A percentile compares a stretch with the other conserved stretches of the same genome.
Conservation (phyloP, 169 alveolate genomes). For the Theileria equi region DNA sequence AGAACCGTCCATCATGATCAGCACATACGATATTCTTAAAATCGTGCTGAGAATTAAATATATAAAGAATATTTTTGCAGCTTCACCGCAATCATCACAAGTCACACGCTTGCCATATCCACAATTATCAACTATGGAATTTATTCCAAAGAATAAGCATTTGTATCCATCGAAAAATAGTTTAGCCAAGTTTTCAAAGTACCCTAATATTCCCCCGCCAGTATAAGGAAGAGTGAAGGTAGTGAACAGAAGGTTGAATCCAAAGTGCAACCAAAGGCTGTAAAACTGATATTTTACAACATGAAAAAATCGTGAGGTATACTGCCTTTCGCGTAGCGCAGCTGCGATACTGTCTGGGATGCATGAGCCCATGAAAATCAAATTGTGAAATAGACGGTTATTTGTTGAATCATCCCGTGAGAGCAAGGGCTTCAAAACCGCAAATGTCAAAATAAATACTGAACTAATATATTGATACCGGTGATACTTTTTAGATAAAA, state of each 20-base stretch:
- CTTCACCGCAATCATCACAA: constrained; percentile 60
- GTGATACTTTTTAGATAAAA: constrained; percentile 42
- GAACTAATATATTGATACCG: constrained; percentile 48
- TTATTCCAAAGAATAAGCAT: constrained; percentile 45
- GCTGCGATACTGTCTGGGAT: constrained; percentile 58
- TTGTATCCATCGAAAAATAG: constrained; percentile 21
- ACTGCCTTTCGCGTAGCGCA: constrained; percentile 53
- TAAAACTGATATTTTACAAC: constrained; percentile 47
- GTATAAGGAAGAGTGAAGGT: constrained; percentile 8
- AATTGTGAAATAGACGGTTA: constrained; percentile 35
- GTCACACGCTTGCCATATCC: constrained; percentile 12
- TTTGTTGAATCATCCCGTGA: neutral
- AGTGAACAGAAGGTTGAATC: constrained; percentile 26
- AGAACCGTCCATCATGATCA: constrained; percentile 64
- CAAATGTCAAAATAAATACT: constrained; percentile 25
- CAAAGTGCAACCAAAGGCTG: constrained; percentile 17
- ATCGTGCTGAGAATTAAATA: constrained; percentile 41
- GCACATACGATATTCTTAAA: constrained; percentile 47
- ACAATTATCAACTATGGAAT: constrained; percentile 56
- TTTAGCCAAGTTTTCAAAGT: constrained; percentile 1
- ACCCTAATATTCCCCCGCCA: constrained; percentile 8
- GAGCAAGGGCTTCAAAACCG: constrained; percentile 30
- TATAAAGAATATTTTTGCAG: constrained; percentile 5
- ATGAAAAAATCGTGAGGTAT: constrained; percentile 44
- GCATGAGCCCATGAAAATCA: constrained; percentile 28